Evolutionary conservation across 2,329 filamentous ascomycete species (phyloP), one percentile per base, ranked within the genome.

Genomic region (Fusarium sp.): DNA sequence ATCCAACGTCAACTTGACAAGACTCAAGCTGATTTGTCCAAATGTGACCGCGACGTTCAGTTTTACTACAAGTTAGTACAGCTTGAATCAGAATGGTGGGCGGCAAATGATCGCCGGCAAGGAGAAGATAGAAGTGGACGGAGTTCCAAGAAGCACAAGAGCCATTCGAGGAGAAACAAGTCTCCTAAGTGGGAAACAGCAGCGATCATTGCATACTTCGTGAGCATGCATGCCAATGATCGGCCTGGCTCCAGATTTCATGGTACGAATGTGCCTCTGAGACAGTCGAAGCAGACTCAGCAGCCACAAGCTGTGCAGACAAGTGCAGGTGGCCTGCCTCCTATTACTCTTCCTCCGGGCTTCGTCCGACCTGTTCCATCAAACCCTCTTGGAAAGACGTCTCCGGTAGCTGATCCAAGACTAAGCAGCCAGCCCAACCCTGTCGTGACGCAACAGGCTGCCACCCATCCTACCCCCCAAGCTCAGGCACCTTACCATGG

Each of bases 181-280:
- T 67, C 74, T 7, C 76, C 58, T 49, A 74, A 70, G n/a, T 74
- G 73, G 16, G 81, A 85, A 67, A 79, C 80, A 12, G 68, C 80
- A 11, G 81, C 81, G 12, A 75, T 87, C 44, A 84, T 79, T 2
- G 82, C 80, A 13, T 86, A 85, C 72, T 86, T 84, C 70, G 83
- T 81, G 68, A 78, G 81, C 11, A 75, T 75, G 5, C 84, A 83
- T 3, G 77, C 74, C 24, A 65, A 68, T 2, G 76, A 75, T 2
- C 78, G 78, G 9, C 73, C 81, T 58, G 72, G 74, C 43, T 44
- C 78, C 55, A 69, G 58, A 29, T 76, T 80, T 69, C 66, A 76
- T 30, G 48, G 70, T 8, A 74, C 76, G 18, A 56, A 64, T 40
- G 62, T 74, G 25, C 69, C 68, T 18, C 49, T 48, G 55, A 51